Percentiles rank a stretch among this genome's conserved stretches.
These are phyloP conservation scores for Euphrasia confusa DNA, from an alignment of 257 asterid species.

Conservation along the genomic window DNA sequence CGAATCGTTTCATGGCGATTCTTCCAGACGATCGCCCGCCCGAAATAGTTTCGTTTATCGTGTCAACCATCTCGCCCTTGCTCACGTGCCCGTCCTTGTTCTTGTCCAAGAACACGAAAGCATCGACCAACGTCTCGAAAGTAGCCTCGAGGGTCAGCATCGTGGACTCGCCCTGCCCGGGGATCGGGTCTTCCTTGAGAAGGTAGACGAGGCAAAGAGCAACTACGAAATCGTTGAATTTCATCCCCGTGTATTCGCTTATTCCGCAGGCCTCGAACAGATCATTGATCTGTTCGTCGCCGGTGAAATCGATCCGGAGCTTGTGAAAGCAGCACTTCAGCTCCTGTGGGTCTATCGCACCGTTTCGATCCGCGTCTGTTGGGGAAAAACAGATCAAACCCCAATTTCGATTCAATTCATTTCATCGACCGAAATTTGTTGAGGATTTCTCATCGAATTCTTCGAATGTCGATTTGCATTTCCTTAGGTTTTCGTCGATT, in stretches of 20 bases:
- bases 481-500: slow-evolving; percentile 70
- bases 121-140: slow-evolving; percentile 72
- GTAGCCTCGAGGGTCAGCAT: slow-evolving; percentile 66
- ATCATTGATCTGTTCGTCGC: slow-evolving; percentile 67
- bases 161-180: slow-evolving; percentile 21
- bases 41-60: slow-evolving; percentile 64
- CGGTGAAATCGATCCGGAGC: slow-evolving; percentile 47
- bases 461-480: slow-evolving; percentile 57
- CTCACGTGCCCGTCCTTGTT: slow-evolving; percentile 90
- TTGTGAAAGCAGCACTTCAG: slow-evolving; percentile 61
- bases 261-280: slow-evolving; percentile 82
- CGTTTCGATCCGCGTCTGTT: slow-evolving; percentile 70
- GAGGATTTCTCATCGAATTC: slow-evolving; percentile 55
- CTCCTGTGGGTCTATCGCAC: slow-evolving; percentile 74
- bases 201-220: slow-evolving; percentile 90
- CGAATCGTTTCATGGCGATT: slow-evolving; percentile 90
- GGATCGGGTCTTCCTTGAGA: slow-evolving; percentile 58
- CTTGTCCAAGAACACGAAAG: slow-evolving; percentile 86
- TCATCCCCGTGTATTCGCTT: slow-evolving; percentile 62
- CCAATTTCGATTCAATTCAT: too few species aligned
- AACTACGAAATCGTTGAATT: slow-evolving; percentile 81
- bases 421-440: too few species aligned
- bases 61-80: slow-evolving; percentile 72
- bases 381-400: too few species aligned
- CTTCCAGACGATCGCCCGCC: slow-evolving; percentile 87